Evolutionary conservation across 257 asterid species (phyloP), one percentile per base, ranked within the genome.

Genomic region (Przewalskia tangutica): DNA sequence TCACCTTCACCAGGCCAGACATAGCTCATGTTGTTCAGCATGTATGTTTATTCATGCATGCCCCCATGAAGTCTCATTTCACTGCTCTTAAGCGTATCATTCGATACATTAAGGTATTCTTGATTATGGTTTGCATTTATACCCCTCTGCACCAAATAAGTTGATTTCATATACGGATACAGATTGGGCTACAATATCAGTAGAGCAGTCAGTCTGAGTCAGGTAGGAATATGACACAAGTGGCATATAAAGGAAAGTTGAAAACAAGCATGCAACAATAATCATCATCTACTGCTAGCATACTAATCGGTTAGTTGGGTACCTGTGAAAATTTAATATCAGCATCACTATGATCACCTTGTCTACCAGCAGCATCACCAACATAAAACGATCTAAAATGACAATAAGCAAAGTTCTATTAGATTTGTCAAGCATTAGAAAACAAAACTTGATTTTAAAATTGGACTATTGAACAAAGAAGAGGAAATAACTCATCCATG

Each of bases 281-380:
- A 9, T 8, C 34, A 67, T n/a, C 51, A 68, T 68, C 77, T 42
- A 42, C 3, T 12, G 42, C 20, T 6, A 18, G 16, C 65, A 32
- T 23, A 6, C 48, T 2, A 36, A 60, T 56, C 3, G 58, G 56
- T 18, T 66, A 67, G 36, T 58, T 44, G 80, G 73, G n/a, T 51
- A 94, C 98, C 97, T 96, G 85, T 4, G 99, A 98, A 89, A 95
- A 96, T 91, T 88, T 89, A 84, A 84, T 89, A 87, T 96, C 99
- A 70, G 97, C 95, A 82, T 92, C 95, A 86, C 98, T 89, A 86
- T 96, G 99, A 81, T 96, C 98, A 7, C 86, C 85, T 14, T 89
- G 86, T 84, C 98, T 92, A 82, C 98, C 99, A 85, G 99, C 99
- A 1, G 99, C 99, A 91, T 96, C 99, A 81, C 99, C 99, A 60